phyloP scores from a whole-genome alignment of 2,329 filamentous ascomycete genomes.

The Apiospora koreana region DNA sequence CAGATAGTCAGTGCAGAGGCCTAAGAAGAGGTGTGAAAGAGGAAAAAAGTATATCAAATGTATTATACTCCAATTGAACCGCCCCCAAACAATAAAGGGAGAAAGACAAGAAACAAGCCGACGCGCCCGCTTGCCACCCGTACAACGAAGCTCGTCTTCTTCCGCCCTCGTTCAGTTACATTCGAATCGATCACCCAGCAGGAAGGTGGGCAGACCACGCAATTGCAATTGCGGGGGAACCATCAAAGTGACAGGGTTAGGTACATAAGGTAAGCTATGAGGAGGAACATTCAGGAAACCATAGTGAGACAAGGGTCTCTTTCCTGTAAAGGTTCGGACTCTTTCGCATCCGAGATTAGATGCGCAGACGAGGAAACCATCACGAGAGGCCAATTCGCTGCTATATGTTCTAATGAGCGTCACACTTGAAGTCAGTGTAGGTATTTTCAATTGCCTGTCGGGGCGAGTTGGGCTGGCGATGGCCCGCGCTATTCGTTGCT shows the following conservation, averaged over 20 bases:
- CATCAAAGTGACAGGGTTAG: neutral
- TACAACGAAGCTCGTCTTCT: neutral
- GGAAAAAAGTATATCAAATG: neutral
- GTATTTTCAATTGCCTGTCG: too few relatives aligned
- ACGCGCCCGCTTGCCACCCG: neutral
- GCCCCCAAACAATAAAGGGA: neutral
- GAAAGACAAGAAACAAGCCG: neutral
- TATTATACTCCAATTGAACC: neutral
- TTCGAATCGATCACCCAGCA: neutral
- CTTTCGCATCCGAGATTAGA: neutral
- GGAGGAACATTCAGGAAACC: neutral
- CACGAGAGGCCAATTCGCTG: neutral
- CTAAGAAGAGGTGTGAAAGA: neutral
- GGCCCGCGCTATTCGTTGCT: neutral
- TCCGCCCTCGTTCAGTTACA: neutral
- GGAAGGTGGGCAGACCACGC: neutral
- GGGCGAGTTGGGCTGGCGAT: too few relatives aligned
- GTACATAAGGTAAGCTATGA: too few relatives aligned
- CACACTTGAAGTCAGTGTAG: too few relatives aligned
- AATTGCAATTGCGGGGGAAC: neutral
- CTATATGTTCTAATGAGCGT: too few relatives aligned
- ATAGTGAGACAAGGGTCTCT: constrained; percentile 4
- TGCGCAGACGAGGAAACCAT: neutral
- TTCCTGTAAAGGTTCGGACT: neutral
- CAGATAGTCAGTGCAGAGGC: neutral